Evolutionary conservation across 495 filamentous ascomycete species (phyloP), one percentile per base, ranked within the genome.

Genomic region (Podospora didyma): DNA sequence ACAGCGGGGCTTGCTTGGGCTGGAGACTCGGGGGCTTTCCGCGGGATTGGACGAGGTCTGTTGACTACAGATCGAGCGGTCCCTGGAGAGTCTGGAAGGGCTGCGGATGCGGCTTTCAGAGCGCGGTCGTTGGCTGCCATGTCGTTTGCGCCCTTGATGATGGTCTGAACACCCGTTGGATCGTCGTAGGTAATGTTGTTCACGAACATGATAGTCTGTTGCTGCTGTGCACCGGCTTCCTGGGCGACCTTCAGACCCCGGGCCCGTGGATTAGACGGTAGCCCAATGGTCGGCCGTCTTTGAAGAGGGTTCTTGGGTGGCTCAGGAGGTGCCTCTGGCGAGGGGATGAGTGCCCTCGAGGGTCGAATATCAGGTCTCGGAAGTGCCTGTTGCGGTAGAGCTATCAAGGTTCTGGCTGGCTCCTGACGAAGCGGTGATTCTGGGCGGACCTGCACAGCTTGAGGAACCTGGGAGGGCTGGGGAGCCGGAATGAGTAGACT

Each of bases 101-200:
- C 34, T 7, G 41, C 46, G 2, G 56, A 24, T 7, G 41, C 46
- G 12, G 63, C 54, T 47, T 71, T 74, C 17, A 61, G 50, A 22
- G 63, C 59, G 23, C 58, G 59, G 7, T 59, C 52, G 12, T 65
- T 63, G 1, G 71, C 26, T 9, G 63, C 59, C 24, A 56, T 58
- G 7, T 59, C 52, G 12, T 65, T 63, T 2, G 71, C 74, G 11
- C 61, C 71, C 39, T 73, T 69, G 41, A 81, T 70, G 58, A 81
- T 79, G 19, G 66, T 67, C 23, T 72, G 68, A 11, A 80, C 78
- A 7, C 61, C 56, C n/a, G 58, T 62, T 0, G 78, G 79, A 54
- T 80, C 68, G 45, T 79, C 66, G 50, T 78, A 80, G 17, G 78
- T 70, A 46, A 81, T 78, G 37, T 77, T 73, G 51, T 80, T 81